These are phyloP conservation scores for Ceratocystis papillata DNA, from an alignment of 2,329 filamentous ascomycete genomes.

Conservation along the genomic window DNA sequence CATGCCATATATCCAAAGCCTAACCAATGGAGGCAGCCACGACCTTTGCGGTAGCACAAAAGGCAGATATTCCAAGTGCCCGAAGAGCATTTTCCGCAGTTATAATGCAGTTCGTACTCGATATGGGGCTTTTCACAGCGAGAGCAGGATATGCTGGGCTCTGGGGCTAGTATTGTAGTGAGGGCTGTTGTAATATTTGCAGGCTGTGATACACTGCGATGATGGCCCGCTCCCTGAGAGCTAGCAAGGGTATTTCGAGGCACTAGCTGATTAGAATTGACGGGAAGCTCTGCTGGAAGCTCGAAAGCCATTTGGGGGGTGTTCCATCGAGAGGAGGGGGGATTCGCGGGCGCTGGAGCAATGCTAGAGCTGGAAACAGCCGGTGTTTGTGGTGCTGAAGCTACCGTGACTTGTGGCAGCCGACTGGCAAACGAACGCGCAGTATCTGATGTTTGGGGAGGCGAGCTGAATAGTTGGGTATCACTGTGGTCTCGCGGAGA, in stretches of 20 bases:
- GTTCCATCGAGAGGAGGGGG: background rate
- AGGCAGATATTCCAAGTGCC: constrained; percentile 72
- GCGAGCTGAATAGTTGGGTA: background rate
- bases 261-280: background rate
- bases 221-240: background rate
- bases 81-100: constrained; percentile 58
- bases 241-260: background rate
- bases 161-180: constrained; percentile 29
- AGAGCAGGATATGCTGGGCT: constrained; percentile 64
- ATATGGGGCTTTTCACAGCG: constrained; percentile 61
- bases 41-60: constrained; percentile 63
- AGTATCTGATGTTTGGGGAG: constrained; percentile 4
- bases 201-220: constrained; percentile 16
- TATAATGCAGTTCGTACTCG: constrained; percentile 78
- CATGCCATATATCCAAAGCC: constrained; percentile 70
- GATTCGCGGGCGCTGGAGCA: constrained; percentile 2
- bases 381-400: constrained; percentile 9
- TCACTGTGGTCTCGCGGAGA: constrained; percentile 4
- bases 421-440: constrained; percentile 19
- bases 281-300: background rate
- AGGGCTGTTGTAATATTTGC: background rate
- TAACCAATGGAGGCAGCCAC: constrained; percentile 77
- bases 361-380: background rate
- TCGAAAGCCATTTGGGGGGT: constrained; percentile 8
- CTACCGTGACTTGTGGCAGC: constrained; percentile 17